These are phyloP conservation scores for Trametes meyenii DNA, from an alignment of 768 basidiomycete species.

Conservation along the genomic window DNA sequence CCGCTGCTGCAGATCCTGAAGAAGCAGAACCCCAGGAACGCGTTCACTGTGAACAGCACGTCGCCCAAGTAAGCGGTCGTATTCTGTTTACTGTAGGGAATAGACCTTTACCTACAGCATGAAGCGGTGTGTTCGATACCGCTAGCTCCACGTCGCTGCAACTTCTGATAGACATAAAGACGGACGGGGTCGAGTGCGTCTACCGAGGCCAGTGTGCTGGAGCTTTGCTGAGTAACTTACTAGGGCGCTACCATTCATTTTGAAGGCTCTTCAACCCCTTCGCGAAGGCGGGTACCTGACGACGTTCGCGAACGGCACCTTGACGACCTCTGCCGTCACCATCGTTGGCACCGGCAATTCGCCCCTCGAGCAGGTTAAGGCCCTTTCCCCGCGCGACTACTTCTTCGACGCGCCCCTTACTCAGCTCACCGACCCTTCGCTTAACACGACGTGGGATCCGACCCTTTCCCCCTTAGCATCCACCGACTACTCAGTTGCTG, in stretches of 20 bases:
- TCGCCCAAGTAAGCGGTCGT: slow-evolving; percentile 41
- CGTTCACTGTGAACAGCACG: slow-evolving; percentile 46
- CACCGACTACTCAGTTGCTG: slow-evolving; percentile 46
- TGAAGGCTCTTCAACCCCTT: slow-evolving; percentile 49
- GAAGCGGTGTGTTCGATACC: slow-evolving; percentile 55
- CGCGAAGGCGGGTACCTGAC: slow-evolving; percentile 49
- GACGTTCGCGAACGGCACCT: slow-evolving; percentile 45
- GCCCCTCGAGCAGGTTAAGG: slow-evolving; percentile 48
- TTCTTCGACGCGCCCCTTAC: slow-evolving; percentile 57
- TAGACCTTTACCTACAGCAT: neutral
- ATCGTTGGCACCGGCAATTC: slow-evolving; percentile 57
- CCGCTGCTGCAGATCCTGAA: slow-evolving; percentile 46
- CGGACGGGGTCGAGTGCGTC: slow-evolving; percentile 48
- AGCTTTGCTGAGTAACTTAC: slow-evolving; percentile 2
- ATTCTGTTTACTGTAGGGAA: neutral
- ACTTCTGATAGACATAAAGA: slow-evolving; percentile 56
- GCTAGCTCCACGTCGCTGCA: slow-evolving; percentile 45
- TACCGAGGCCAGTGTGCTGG: neutral
- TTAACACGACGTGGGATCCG: slow-evolving; percentile 44
- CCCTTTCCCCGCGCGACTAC: slow-evolving; percentile 47
- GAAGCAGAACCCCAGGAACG: slow-evolving; percentile 44
- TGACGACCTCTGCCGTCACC: slow-evolving; percentile 42
- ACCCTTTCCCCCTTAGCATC: slow-evolving; percentile 54
- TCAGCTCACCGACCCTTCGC: slow-evolving; percentile 38
- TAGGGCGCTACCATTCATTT: slow-evolving; percentile 48